Evolutionary conservation across 2,329 filamentous ascomycete species (phyloP), one percentile per base, ranked within the genome.

Genomic region (Fusarium phyllophilum): DNA sequence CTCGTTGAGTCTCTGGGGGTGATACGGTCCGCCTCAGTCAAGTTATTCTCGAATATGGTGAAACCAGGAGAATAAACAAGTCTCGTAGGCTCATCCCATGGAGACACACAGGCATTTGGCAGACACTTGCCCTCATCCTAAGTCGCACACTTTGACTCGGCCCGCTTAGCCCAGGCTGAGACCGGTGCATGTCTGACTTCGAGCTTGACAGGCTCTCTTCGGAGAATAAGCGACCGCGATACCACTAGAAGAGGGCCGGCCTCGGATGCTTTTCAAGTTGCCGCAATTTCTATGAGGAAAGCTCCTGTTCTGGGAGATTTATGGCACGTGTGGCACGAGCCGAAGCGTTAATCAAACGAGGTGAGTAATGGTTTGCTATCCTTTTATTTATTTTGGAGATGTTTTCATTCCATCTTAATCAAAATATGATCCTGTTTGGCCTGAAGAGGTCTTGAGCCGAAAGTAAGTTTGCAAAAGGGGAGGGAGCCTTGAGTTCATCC

Each of bases 11-110:
- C 51, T 57, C 66, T 70, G 51, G 59, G 41, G 66, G 75, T 77
- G 63, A 72, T 68, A 77, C 77, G 38, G 56, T 42, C 61, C 74
- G 58, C 68, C 61, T 71, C 61, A 72, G 65, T 63, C 75, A 78
- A 75, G 73, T 66, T 76, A 72, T 74, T 74, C 70, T 78, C 77
- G 75, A 78, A 78, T 76, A 77, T 72, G 51, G 77, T 78, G 73
- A 48, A 70, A 78, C 75, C 48, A 70, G 70, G 60, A 73, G 58
- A 70, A 72, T 70, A 67, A 45, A 51, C 36, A 73, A 70, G 51
- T 65, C 59, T 67, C 73, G 34, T 64, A 64, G 64, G 58, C 68
- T 65, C 57, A 70, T 64, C 55, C 46, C 62, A 60, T 36, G 62
- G 77, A 67, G 52, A 60, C 68, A 78, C 72, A 72, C 36, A 39